phyloP scores from a whole-genome alignment of 306 rosid species.

The Carpinus viminea region DNA sequence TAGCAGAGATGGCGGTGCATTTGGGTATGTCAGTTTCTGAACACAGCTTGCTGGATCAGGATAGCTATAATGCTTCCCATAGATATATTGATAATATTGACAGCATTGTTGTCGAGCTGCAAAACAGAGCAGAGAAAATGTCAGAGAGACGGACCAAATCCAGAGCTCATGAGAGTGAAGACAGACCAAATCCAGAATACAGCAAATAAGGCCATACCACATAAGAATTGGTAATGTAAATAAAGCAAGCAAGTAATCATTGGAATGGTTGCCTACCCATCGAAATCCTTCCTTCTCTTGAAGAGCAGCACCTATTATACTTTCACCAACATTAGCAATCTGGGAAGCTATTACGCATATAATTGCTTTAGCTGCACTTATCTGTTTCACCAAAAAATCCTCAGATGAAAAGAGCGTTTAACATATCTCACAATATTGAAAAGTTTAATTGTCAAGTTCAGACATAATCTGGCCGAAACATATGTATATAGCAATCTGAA shows the following conservation, averaged over 20 bases:
- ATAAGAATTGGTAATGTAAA: not conserved
- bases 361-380: constrained; percentile 57
- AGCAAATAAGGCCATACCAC: constrained; percentile 5
- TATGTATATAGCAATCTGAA: not conserved
- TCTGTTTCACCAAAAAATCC: constrained; percentile 43
- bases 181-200: constrained; percentile 9
- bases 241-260: constrained; percentile 1
- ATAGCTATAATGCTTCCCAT: constrained; percentile 87
- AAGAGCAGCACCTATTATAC: constrained; percentile 87
- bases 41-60: constrained; percentile 70
- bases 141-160: constrained; percentile 6
- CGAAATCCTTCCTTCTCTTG: constrained; percentile 95
- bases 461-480: not conserved
- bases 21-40: constrained; percentile 43
- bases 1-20: constrained; percentile 8
- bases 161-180: not conserved
- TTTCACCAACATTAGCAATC: constrained; percentile 94
- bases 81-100: constrained; percentile 86
- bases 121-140: constrained; percentile 21
- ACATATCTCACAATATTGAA: constrained; percentile 14
- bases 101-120: constrained; percentile 93
- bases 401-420: not conserved
- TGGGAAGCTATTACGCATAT: constrained; percentile 91
- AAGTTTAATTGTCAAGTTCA: not conserved
- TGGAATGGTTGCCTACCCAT: constrained; percentile 63